Base-by-base conservation (phyloP, 2,329 filamentous ascomycete species). In the Periconia sp. region DNA sequence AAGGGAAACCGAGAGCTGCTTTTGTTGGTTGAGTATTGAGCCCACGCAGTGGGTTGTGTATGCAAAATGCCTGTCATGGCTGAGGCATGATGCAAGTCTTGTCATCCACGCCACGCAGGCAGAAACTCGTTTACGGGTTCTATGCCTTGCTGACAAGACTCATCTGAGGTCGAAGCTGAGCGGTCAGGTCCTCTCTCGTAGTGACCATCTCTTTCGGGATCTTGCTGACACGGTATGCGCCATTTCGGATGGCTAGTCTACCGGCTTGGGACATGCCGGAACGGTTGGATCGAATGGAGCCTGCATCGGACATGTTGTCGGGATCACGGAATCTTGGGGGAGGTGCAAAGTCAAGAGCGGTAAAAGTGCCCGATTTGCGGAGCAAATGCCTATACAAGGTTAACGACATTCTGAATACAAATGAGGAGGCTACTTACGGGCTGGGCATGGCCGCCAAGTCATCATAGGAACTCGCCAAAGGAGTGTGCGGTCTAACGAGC, bases 371-470 rank as follows among this genome's bases (percentile, higher is more conserved):
- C 1, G 89, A 92, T 68, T 91, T 92, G 68, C 89, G 85, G 47
- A 94, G 81, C 66, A 85, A 64, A 70, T 92, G 87, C 41, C 86
- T 89, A 33, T 5, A 18, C 2, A 1, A 41, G 35, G 60, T 75
- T 69, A 77, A 73, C 37, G 41, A 23, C 31, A 6, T 31, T 31
- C 13, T 27, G 18, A 48, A 14, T 31, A 31, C 41, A 43, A 14
- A 33, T 20, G 17, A 51, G 9, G 30, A 11, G 20, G 20, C 57
- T 58, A 89, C 90, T 89, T 85, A 93, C 85, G 94, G 92, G 82
- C 92, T 97, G 37, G 94, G 94, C 59, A 99, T 86, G 9, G 83
- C 82, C 13, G 88, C 76, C 57, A 97, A 85, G 54, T 97, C 93
- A 52, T 97, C 93, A 73, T 92, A 97, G 6, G 92, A 82, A 55